Evolutionary conservation across 1,284 basidiomycete genomes (phyloP), one percentile per base, ranked within the genome.

Genomic region (Lentinula novae-zelandiae): DNA sequence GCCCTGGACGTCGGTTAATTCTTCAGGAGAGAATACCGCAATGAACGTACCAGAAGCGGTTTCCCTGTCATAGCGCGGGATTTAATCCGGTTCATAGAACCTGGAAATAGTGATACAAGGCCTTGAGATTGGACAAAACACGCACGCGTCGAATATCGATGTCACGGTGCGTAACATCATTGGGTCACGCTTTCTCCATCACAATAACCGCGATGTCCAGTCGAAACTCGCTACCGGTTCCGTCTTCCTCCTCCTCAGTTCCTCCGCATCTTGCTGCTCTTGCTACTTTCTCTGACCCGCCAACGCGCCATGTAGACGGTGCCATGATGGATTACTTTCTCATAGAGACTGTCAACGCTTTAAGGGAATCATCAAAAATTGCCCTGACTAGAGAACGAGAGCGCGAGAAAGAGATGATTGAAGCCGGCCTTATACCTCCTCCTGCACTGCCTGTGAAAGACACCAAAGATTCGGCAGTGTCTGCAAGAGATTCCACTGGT

Each of bases 301-400:
- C 86, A 20, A 70, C 70, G 7, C 78, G 78, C 17, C 76, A 83
- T 53, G 76, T 96, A 63, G 93, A 96, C 72, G 85, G 80, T 39
- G 83, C 88, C 10, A 85, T 85, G 0, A 88, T 95, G 77, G 89
- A 92, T 66, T 94, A 93, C 72, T 87, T 97, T 66, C 76, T 95
- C 53, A 93, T 95, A 60, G 89, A 92, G 69, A 82, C 89, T 66
- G 87, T 93, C 62, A 79, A 83, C 66, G 83, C 87, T 0, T 78
- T 96, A 34, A 82, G 85, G 33, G 82, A 82, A 44, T 93, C 92
- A 5, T 82, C 92, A 1, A 79, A 78, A 10, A 83, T 90, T 15
- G 91, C 92, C 6, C 79, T 84, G 1, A 79, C 83, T 48, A 81
- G 88, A 51, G 76, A 82, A 48, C 85, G 83, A 72, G 82, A 81